Percentiles rank a stretch among this genome's conserved stretches.
These are phyloP conservation scores for Wickerhamomyces canadensis DNA, from an alignment of 805 yeast genomes.

Conservation along the genomic window DNA sequence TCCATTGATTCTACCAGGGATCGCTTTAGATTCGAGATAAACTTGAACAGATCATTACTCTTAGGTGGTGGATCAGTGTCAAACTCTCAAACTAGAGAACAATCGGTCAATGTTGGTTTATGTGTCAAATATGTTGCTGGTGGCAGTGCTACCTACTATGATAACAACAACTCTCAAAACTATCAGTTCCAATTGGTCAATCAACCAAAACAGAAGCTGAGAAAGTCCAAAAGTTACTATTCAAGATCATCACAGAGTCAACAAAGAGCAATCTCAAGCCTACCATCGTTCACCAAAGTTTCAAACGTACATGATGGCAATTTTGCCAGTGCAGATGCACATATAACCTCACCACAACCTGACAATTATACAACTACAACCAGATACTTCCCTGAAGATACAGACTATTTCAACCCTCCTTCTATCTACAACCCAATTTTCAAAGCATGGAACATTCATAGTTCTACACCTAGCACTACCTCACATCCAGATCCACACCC, in stretches of 20 bases:
- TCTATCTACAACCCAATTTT: constrained; percentile 9
- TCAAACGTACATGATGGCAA: constrained; percentile 5
- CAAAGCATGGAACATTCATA: constrained; percentile 8
- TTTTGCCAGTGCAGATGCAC: constrained; percentile 9
- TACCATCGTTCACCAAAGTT: neutral
- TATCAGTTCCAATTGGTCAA: constrained; percentile 29
- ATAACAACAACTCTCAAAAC: constrained; percentile 33
- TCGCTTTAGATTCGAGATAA: constrained; percentile 45
- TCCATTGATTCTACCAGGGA: constrained; percentile 26
- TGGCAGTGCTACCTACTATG: constrained; percentile 30
- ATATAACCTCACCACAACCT: constrained; percentile 8
- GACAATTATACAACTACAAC: constrained; percentile 13
- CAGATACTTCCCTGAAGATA: constrained; percentile 24
- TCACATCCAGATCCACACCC: no score
- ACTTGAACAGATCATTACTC: constrained; percentile 27
- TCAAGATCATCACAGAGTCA: neutral
- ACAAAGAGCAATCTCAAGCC: neutral
- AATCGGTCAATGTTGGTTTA: constrained; percentile 23
- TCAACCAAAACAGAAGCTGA: constrained; percentile 9
- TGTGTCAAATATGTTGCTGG: constrained; percentile 34
- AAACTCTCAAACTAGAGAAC: constrained; percentile 4
- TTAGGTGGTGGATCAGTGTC: constrained; percentile 5
- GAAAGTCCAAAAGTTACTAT: neutral
- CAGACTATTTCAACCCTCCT: constrained; percentile 20
- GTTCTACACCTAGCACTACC: no score